phyloP scores from a whole-genome alignment of 2,329 filamentous ascomycete species.

The Ceratocystis eucalypticola region DNA sequence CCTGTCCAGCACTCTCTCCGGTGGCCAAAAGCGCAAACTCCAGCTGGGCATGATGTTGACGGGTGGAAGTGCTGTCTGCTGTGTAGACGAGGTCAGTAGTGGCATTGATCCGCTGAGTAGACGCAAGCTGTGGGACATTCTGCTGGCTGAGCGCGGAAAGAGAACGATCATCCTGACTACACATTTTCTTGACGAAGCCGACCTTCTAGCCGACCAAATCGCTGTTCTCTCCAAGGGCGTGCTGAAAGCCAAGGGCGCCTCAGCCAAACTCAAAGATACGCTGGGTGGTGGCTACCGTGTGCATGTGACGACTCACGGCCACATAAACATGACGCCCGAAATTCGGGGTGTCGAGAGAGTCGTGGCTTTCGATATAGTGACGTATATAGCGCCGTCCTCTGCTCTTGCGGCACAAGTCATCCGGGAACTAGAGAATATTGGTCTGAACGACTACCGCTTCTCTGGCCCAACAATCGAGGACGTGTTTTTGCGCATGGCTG shows the following conservation, averaged over 20 bases:
- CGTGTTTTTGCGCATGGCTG: conserved; percentile 74
- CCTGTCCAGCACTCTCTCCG: conserved; percentile 63
- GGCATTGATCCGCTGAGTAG: conserved; percentile 78
- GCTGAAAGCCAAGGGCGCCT: conserved; percentile 69
- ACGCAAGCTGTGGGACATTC: conserved; percentile 86
- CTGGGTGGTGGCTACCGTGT: conserved; percentile 77
- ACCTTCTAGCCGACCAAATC: conserved; percentile 78
- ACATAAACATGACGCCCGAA: conserved; percentile 28
- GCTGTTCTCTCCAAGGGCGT: conserved; percentile 75
- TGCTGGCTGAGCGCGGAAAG: conserved; percentile 67
- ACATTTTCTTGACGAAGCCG: conserved; percentile 87
- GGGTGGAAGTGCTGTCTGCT: conserved; percentile 75
- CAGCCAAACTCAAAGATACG: conserved; percentile 69
- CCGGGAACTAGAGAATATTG: conserved; percentile 48
- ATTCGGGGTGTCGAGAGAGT: conserved; percentile 45
- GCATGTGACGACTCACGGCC: conserved; percentile 42
- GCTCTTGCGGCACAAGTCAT: conserved; percentile 59
- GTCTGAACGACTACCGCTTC: conserved; percentile 67
- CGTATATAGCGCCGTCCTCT: conserved; percentile 59
- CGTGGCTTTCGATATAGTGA: conserved; percentile 54
- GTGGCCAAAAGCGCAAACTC: conserved; percentile 82
- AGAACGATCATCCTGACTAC: conserved; percentile 81
- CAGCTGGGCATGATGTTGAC: conserved; percentile 94
- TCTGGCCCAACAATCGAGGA: conserved; percentile 85
- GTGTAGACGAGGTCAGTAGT: conserved; percentile 80